Evolutionary conservation across 495 filamentous ascomycete genomes (phyloP).

Genomic region (Hyaloscypha hepaticicola): DNA sequence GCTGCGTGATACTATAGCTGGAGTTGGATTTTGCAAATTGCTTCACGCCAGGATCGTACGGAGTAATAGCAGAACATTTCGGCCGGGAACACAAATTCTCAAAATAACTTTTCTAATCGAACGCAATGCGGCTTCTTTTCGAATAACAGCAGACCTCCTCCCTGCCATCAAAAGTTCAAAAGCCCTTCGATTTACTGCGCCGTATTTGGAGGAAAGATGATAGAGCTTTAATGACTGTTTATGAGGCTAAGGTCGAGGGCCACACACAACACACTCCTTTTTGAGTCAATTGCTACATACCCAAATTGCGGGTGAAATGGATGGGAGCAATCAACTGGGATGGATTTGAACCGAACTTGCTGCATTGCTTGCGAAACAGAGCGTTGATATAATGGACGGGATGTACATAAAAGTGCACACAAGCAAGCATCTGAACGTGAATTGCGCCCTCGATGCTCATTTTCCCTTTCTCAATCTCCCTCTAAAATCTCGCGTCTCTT

Average conservation of each 20-base stretch:
- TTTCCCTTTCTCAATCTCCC: too few relatives aligned
- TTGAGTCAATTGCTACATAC: background rate
- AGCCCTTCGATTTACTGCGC: slow-evolving; percentile 4
- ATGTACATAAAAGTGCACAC: slow-evolving; percentile 28
- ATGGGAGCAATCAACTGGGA: background rate
- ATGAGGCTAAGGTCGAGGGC: background rate
- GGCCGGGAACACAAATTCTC: slow-evolving; percentile 8
- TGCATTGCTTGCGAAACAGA: slow-evolving; percentile 23
- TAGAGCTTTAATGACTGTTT: slow-evolving; percentile 8
- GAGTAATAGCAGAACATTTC: background rate
- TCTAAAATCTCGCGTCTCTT: background rate
- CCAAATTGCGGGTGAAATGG: background rate
- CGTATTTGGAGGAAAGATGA: background rate
- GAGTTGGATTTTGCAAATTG: slow-evolving; percentile 13
- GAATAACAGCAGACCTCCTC: background rate
- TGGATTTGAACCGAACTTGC: background rate
- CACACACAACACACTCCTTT: background rate
- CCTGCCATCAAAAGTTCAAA: slow-evolving; percentile 4
- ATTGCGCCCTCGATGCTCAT: background rate
- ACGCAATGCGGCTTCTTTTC: slow-evolving; percentile 3
- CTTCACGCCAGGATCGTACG: background rate
- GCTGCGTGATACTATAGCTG: slow-evolving; percentile 84
- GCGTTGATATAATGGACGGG: slow-evolving; percentile 16
- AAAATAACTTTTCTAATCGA: slow-evolving; percentile 19
- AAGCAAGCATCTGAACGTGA: slow-evolving; percentile 17